These are phyloP conservation scores for Russula sp. DNA, from an alignment of 768 basidiomycete genomes.

Conservation along the genomic window DNA sequence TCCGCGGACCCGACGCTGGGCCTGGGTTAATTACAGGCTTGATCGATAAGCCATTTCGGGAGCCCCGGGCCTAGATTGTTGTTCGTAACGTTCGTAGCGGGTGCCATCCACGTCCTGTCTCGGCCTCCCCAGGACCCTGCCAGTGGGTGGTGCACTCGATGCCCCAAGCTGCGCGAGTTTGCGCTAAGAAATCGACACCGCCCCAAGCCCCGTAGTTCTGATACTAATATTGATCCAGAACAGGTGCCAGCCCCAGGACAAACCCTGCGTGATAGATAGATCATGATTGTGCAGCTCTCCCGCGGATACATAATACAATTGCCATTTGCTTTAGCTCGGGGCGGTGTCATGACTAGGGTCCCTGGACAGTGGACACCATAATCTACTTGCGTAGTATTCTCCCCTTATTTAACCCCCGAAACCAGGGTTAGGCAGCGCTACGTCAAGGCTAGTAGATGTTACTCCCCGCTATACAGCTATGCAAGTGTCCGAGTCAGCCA, in stretches of 20 bases:
- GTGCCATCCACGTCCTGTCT: neutral
- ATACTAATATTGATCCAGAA: neutral
- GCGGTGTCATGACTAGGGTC: no score
- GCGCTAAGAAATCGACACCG: neutral
- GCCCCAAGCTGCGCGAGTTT: neutral
- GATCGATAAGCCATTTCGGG: constrained; percentile 11
- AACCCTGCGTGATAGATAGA: neutral
- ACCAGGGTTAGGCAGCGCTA: neutral
- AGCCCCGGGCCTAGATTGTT: neutral
- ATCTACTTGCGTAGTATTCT: neutral
- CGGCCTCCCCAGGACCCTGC: neutral
- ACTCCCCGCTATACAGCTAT: constrained; percentile 6
- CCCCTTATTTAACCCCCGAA: neutral
- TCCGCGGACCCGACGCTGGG: constrained; percentile 17
- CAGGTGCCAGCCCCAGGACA: neutral
- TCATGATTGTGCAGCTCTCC: neutral
- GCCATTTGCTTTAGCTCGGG: neutral
- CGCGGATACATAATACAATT: neutral
- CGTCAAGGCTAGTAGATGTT: neutral
- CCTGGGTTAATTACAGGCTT: neutral
- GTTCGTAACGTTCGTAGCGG: neutral
- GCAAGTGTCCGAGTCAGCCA: neutral
- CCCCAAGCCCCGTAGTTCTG: neutral
- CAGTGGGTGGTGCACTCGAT: neutral
- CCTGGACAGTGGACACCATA: neutral